Evolutionary conservation across 2,329 filamentous ascomycete species (phyloP).

Genomic region (Esteya vermicola): DNA sequence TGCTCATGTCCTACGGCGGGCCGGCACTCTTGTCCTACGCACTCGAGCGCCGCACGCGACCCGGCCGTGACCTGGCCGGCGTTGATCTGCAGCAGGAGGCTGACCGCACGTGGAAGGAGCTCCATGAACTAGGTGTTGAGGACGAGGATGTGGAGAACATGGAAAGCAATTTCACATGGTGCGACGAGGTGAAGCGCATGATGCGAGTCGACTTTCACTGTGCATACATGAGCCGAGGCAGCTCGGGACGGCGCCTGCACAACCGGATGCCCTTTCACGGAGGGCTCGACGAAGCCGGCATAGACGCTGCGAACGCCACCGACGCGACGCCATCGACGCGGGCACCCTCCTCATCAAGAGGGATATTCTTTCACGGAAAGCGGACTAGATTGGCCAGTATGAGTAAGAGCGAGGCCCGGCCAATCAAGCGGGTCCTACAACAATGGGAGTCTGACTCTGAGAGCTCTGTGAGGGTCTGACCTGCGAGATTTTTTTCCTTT

Average conservation of each 20-base stretch:
- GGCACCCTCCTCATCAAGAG: no score
- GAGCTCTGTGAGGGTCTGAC: no score
- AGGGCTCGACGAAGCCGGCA: no score
- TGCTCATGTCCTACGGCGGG: conserved; percentile 11
- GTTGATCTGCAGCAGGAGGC: not conserved
- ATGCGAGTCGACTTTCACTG: conserved; percentile 4
- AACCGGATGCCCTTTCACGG: no score
- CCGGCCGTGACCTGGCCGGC: not conserved
- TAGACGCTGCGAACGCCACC: no score
- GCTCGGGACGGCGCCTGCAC: not conserved
- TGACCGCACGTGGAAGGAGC: conserved; percentile 4
- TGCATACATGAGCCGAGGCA: not conserved
- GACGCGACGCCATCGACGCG: no score
- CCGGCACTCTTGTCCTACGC: not conserved
- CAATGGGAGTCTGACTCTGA: no score
- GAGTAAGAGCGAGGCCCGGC: no score
- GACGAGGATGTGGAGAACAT: conserved; percentile 2
- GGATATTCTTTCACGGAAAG: no score
- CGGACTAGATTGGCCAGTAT: no score
- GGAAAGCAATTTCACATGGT: conserved; percentile 4
- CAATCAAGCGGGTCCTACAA: no score
- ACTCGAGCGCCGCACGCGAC: not conserved
- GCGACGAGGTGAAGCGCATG: conserved; percentile 4
- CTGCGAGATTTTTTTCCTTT: no score
- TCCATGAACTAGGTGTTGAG: conserved; percentile 1